Percentiles rank a stretch among this genome's conserved stretches.
These are phyloP conservation scores for Kwoniella sp. DNA, from an alignment of 768 basidiomycete species.

Conservation along the genomic window DNA sequence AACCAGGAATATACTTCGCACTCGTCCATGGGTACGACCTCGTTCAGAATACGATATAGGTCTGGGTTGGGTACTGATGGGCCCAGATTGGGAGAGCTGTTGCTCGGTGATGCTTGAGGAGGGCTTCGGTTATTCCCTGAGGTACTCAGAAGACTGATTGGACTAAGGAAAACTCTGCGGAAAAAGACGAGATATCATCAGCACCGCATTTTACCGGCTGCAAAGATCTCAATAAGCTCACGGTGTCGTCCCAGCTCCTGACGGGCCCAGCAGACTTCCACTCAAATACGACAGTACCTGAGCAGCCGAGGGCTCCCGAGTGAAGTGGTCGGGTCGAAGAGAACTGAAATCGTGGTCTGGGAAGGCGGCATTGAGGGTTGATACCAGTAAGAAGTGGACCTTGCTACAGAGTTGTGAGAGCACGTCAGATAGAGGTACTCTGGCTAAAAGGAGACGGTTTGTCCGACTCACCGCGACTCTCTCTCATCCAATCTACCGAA, in stretches of 20 bases:
- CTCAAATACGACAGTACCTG: slow-evolving; percentile 40
- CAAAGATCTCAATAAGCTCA: not conserved
- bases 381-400: slow-evolving; percentile 93
- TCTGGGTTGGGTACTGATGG: slow-evolving; percentile 70
- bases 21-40: slow-evolving; percentile 83
- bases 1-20: slow-evolving; percentile 95
- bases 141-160: slow-evolving; percentile 14
- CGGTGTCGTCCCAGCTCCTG: slow-evolving; percentile 11
- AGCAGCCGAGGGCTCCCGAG: slow-evolving; percentile 58
- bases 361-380: slow-evolving; percentile 94
- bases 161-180: slow-evolving; percentile 13
- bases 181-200: too few species aligned
- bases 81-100: slow-evolving; percentile 21
- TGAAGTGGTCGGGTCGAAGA: slow-evolving; percentile 85
- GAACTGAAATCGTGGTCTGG: slow-evolving; percentile 97
- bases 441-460: too few species aligned
- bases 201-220: too few species aligned
- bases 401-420: slow-evolving; percentile 58
- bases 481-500: slow-evolving; percentile 85
- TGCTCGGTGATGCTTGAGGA: slow-evolving; percentile 9
- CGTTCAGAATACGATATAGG: slow-evolving; percentile 82
- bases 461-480: slow-evolving; percentile 41
- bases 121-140: slow-evolving; percentile 1
- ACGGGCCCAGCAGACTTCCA: slow-evolving; percentile 31
- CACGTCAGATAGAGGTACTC: not conserved